Base-by-base conservation (phyloP, 2,329 filamentous ascomycete species). In the Fusarium miscanthi region DNA sequence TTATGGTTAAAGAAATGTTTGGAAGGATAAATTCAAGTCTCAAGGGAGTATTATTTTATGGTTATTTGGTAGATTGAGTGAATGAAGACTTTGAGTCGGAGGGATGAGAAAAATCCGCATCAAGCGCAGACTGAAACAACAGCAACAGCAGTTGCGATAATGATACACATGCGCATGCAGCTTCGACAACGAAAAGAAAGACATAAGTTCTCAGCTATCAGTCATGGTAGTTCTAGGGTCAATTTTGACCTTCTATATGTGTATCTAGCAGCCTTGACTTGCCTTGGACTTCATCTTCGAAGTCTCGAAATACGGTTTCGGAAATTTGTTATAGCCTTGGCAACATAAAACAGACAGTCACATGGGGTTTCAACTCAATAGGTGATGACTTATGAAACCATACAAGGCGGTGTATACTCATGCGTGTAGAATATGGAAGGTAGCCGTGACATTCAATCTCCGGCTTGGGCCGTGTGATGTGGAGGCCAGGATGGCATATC, bases 1-100 rank as follows among this genome's bases (percentile, higher is more conserved):
- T 56, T 49, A 45, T 63, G 9, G 66, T 49, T 27, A 59, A 49
- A 51, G 60, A 19, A 35, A 68, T 27, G 30, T 57, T 48, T 57
- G 17, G 19, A 57, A 46, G 23, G 25, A n/a, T 25, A 57, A 49
- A 13, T 21, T 14, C 14, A 14, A 53, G 33, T 40, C 23, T 27
- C 5, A n/a, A 38, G 33, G 49, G 23, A 40, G 6, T 27, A n/a
- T 53, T 5, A 3, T 43, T 37, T 35, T 21, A 49, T 23, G 46
- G 9, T 53, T 31, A 30, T 46, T 25, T n/a, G 13, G 27, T 30
- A 31, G 17, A 27, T 14, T 46, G n/a, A 31, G 21, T 16, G 40
- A 30, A 27, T 31, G 46, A 27, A 40, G 23, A 27, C 13, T 16
- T 33, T 19, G 16, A 27, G 38, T 19, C 30, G 31, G 30, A 46